These are phyloP conservation scores for Prosopis cineraria DNA, from an alignment of 306 rosid species.

Conservation along the genomic window DNA sequence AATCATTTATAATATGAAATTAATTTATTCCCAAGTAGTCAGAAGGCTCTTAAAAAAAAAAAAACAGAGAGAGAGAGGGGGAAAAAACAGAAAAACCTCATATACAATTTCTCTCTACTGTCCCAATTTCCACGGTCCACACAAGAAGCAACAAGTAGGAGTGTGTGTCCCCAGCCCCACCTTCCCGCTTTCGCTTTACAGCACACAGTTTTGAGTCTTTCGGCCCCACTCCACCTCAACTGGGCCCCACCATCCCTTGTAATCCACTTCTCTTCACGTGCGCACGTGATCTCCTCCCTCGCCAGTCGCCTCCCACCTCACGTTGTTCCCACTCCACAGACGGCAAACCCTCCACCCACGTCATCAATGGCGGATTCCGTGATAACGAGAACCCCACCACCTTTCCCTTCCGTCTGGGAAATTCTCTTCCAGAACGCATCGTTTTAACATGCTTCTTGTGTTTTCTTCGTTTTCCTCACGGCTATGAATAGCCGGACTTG, in stretches of 20 bases:
- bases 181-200: not conserved
- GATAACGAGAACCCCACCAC: not conserved
- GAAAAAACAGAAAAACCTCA: not conserved
- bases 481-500: conserved; percentile 58
- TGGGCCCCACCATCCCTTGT: conserved; percentile 3
- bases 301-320: not conserved
- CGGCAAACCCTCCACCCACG: not conserved
- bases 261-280: conserved; percentile 48
- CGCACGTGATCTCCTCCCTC: conserved; percentile 50
- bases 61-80: no score
- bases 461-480: conserved; percentile 33
- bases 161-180: not conserved
- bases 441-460: not conserved
- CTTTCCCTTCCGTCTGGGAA: not conserved
- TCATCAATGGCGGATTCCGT: not conserved
- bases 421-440: not conserved
- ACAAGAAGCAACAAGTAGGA: not conserved
- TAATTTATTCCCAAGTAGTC: no score
- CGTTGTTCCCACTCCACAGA: not conserved
- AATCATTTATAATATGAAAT: not conserved
- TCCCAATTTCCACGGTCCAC: not conserved
- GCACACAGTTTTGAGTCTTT: no score
- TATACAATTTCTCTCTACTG: not conserved
- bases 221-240: not conserved
- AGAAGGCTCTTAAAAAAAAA: no score